These are phyloP conservation scores for Ceratobasidium sp. DNA, from an alignment of 1,284 basidiomycete species.

Conservation along the genomic window DNA sequence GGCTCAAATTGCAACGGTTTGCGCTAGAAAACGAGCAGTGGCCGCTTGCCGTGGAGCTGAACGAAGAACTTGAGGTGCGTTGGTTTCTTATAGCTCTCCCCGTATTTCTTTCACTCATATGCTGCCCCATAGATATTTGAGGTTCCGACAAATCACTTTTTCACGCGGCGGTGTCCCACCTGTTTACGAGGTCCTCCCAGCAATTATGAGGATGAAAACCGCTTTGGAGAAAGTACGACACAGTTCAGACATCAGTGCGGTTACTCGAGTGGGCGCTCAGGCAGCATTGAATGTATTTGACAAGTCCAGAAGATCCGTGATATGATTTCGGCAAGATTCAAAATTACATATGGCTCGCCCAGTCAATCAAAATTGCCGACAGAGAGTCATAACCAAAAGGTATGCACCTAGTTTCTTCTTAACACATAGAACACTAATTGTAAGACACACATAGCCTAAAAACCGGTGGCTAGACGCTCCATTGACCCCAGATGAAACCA, in stretches of 20 bases:
- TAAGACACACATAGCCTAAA: no score
- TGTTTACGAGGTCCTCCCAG: constrained; percentile 3
- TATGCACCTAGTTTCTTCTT: no score
- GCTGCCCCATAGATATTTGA: constrained; percentile 30
- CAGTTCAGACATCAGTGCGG: background rate
- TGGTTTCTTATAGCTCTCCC: no score
- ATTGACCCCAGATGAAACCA: no score
- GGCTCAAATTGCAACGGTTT: background rate
- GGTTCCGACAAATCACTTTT: constrained; percentile 6
- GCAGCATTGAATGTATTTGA: constrained; percentile 25
- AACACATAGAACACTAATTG: no score
- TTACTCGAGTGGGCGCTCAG: constrained; percentile 13
- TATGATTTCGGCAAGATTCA: no score
- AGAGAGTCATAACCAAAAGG: no score
- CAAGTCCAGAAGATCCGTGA: no score
- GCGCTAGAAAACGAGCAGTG: background rate
- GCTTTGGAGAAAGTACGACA: background rate
- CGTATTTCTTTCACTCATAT: background rate
- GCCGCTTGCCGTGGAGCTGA: constrained; percentile 5
- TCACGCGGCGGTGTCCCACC: background rate
- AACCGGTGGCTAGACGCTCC: no score
- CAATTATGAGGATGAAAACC: background rate
- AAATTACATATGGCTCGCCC: no score
- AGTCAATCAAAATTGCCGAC: no score
- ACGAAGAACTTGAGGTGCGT: constrained; percentile 17